phyloP scores from a whole-genome alignment of 306 rosid species.

The Rubus parviflorus region DNA sequence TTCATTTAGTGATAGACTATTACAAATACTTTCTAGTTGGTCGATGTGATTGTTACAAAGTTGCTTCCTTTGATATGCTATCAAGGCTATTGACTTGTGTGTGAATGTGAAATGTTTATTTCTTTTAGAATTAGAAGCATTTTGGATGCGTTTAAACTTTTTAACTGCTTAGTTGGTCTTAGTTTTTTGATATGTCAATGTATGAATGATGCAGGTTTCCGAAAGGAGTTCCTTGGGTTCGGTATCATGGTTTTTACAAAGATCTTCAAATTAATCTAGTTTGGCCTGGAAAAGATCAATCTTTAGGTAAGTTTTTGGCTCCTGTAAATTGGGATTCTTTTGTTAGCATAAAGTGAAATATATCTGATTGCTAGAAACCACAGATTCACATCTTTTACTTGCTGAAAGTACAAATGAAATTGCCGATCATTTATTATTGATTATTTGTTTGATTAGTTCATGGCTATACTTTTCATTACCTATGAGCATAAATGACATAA shows the following conservation, averaged over 20 bases:
- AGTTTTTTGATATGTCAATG: slow-evolving; percentile 20
- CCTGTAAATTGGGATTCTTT: neutral
- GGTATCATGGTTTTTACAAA: slow-evolving; percentile 65
- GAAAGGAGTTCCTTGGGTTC: slow-evolving; percentile 77
- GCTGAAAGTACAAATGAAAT: neutral
- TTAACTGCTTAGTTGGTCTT: slow-evolving; percentile 5
- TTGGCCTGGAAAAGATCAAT: slow-evolving; percentile 87
- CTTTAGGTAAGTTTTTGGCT: slow-evolving; percentile 48
- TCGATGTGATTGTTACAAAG: too few species aligned
- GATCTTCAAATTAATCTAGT: slow-evolving; percentile 61
- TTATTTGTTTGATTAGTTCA: neutral
- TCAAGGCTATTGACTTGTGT: too few species aligned
- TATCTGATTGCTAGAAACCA: neutral
- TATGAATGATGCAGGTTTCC: slow-evolving; percentile 61
- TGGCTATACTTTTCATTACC: neutral
- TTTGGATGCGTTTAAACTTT: neutral
- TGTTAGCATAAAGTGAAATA: neutral
- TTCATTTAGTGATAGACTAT: too few species aligned
- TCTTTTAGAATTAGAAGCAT: neutral
- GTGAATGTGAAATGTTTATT: too few species aligned
- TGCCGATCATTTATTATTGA: neutral
- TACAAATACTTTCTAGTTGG: too few species aligned
- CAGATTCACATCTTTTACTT: neutral
- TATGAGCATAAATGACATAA: neutral
- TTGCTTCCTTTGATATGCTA: too few species aligned